Base-by-base conservation (phyloP, 1,139 yeast species). In the Hemisphaericaspora xylofermentans region DNA sequence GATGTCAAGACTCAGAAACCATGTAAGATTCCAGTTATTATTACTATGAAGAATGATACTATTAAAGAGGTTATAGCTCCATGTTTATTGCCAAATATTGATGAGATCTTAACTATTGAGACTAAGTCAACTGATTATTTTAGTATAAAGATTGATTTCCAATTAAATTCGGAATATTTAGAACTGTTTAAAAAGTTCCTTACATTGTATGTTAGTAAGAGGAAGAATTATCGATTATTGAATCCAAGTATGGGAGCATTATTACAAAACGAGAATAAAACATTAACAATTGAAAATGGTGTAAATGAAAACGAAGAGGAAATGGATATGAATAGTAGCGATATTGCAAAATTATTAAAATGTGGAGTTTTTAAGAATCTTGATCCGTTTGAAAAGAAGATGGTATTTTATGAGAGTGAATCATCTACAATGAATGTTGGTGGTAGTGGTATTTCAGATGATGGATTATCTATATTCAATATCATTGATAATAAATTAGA, bases 1-100 rank as follows among this genome's bases (percentile, higher is more conserved):
- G 91, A 91, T 56, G 82, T 83, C 13, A 78, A 72, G 25, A 75
- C 84, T 0, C 76, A 70, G 13, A 71, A 69, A 39, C 79, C 87
- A 1, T 66, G 50, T 57, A 71, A 76, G 39, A 69, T 82, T 12
- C 78, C 79, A 0, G 74, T 84, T 4, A 62, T 63, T 7, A 60
- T 85, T 7, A 60, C 58, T 0, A 54, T 75, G 43, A 67, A 65
- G n/a, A 58, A 66, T 43, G 80, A 80, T 0, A 47, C 53, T 6
- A 47, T 53, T 1, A 47, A 57, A 4, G 60, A 59, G 8, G 51
- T 63, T 4, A 44, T 49, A 35, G 66, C 94, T 1, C 96, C 97
- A 0, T 79, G 88, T 50, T 60, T 88, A 35, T 60, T 89, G 27
- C 95, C 96, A 0, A 75, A 77, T 31, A 58, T 86, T 25, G 65